A percentile compares a stretch with the other conserved stretches of the same genome.
These are phyloP conservation scores for Tolypocladium amazonense DNA, from an alignment of 2,329 filamentous ascomycete genomes.

Conservation along the genomic window DNA sequence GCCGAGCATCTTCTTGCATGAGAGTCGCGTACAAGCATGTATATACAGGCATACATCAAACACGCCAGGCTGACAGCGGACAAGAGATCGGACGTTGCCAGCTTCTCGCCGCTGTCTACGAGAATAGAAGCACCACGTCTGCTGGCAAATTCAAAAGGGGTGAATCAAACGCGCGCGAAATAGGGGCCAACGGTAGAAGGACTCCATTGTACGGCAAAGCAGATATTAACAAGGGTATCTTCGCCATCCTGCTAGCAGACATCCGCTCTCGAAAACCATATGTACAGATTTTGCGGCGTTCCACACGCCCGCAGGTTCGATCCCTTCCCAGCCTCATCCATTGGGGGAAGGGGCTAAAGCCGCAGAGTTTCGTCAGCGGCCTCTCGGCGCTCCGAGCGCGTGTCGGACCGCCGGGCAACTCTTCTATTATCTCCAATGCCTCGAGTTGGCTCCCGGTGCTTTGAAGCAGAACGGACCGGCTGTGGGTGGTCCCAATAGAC, in stretches of 20 bases:
- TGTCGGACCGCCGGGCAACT: neutral
- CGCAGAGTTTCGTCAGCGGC: neutral
- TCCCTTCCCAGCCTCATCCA: neutral
- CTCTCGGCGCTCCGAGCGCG: neutral
- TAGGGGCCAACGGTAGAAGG: neutral
- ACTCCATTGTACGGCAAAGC: neutral
- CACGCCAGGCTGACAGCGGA: neutral
- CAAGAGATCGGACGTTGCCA: neutral
- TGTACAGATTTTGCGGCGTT: neutral
- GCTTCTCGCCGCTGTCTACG: neutral
- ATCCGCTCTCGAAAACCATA: neutral
- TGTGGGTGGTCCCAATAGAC: neutral
- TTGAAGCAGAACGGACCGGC: neutral
- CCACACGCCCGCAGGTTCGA: too few relatives aligned
- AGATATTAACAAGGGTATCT: neutral
- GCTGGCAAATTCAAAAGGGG: neutral
- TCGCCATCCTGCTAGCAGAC: neutral
- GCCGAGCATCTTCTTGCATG: constrained; percentile 12
- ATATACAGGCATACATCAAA: neutral
- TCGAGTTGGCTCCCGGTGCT: neutral
- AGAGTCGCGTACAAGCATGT: neutral
- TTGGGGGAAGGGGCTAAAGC: neutral
- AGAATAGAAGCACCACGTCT: neutral
- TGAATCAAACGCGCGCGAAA: neutral
- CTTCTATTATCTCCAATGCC: neutral